Evolutionary conservation across 2,329 filamentous ascomycete species (phyloP), one percentile per base, ranked within the genome.

Genomic region (Fusarium brevicatenulatum): DNA sequence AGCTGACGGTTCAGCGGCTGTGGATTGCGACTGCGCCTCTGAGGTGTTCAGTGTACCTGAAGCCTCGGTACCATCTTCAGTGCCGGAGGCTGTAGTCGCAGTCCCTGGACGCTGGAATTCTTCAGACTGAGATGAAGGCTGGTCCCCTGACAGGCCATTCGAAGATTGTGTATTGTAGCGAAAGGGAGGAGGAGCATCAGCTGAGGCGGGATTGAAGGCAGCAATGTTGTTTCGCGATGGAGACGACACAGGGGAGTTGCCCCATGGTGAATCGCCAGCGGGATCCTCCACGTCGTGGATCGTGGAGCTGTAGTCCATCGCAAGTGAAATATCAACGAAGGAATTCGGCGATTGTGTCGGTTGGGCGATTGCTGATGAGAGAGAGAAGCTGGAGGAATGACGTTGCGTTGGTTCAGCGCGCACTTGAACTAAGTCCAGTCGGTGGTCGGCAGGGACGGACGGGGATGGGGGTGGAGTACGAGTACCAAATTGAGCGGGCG

Each of bases 251-350:
- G 88, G 88, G 37, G 87, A 87, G 64, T 83, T 85, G 19, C 86
- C 88, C 88, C 88, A 90, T 5, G 88, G 88, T 37, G 88, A 89
- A 68, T 82, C 84, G 65, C 84, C 87, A 50, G 81, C 83, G 23
- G 86, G 83, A 72, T 89, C 85, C 50, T 90, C 88, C 57, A 83
- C 82, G 74, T 90, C 88, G 78, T 85, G 78, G 75, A 89, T 87
- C 19, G 87, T 85, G 70, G 87, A 80, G 80, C 85, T 87, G 80
- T 90, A 90, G 81, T 90, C 88, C 88, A 90, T 90, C 72, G 78
- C 77, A 72, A 63, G 49, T 36, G 64, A 62, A 56, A 53, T 52
- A 53, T 59, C 64, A 55, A 55, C 62, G 56, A 66, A 46, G 44
- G 57, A 56, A 54, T 63, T 49, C 59, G 49, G 57, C 56, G 55